Base-by-base conservation (phyloP, 352 stramenopile species). In the Globisporangium canariense region DNA sequence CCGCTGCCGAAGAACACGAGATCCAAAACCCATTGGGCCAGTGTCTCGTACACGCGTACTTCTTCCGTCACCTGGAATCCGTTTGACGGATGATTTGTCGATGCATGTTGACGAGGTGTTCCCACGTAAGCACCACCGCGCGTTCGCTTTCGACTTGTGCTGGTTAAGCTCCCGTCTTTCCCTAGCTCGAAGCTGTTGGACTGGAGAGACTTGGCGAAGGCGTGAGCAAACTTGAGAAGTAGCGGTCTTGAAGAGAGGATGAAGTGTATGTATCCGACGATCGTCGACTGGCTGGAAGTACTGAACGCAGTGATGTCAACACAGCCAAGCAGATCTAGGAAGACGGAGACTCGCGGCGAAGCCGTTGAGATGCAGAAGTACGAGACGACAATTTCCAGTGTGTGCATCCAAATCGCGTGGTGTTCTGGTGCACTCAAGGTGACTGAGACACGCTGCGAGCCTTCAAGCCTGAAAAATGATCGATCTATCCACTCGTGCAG, bases 21-120 rank as follows among this genome's bases (percentile, higher is more conserved):
- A 34, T 73, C 61, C 45, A 83, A 30, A 45, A 88, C 60, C 75
- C 75, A 88, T 51, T 36, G 45, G 5, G 69, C 68, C 54, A 88
- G n/a, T 18, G 68, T 76, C 41, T 83, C 73, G 47, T 75, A 59
- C 5, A 74, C 32, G 9, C 13, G 49, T 36, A 36, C 18, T 20
- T 68, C 62, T 34, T 45, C 61, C 54, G 41, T 30, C n/a, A 41
- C 5, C 40, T 60, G 52, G 28, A 45, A 41, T 25, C 30, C 54
- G 32, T 55, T 58, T 4, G 30, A 41, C 20, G 40, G 20, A 46
- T 36, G 53, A 20, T 38, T 36, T 16, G 45, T 20, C 30, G 43
- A 63, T 20, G 45, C 40, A 22, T 13, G 25, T 30, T 41, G 51
- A 30, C 30, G 60, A 53, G n/a, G 28, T 32, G 40, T 16, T 13